These are phyloP conservation scores for Leucocoprinus birnbaumii DNA, from an alignment of 768 basidiomycete species.

Conservation along the genomic window DNA sequence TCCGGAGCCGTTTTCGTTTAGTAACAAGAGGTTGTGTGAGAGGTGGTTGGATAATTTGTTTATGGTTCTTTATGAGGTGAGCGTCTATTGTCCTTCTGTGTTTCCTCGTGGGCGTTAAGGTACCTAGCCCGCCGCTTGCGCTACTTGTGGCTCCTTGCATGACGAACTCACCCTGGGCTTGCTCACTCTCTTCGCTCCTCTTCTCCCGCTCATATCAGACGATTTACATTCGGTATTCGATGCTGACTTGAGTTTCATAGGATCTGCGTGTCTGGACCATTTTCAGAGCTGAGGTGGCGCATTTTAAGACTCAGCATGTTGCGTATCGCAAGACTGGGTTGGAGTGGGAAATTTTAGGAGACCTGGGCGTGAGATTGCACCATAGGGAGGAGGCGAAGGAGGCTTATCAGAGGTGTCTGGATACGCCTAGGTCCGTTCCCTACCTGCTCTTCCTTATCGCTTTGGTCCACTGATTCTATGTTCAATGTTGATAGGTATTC, in stretches of 20 bases:
- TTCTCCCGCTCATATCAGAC: too few species aligned
- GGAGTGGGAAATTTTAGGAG: constrained; percentile 98
- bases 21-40: constrained; percentile 95
- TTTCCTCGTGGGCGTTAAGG: too few species aligned
- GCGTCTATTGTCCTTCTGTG: constrained; percentile 16
- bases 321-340: constrained; percentile 95
- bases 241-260: constrained; percentile 45
- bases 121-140: too few species aligned
- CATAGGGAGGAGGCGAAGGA: constrained; percentile 99
- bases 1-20: constrained; percentile 81
- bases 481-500: constrained; percentile 56
- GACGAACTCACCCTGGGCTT: too few species aligned
- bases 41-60: constrained; percentile 97
- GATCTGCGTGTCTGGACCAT: constrained; percentile 98
- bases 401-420: constrained; percentile 92
- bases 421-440: constrained; percentile 44
- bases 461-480: background rate
- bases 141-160: too few species aligned
- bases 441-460: background rate
- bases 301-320: constrained; percentile 98
- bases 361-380: constrained; percentile 87
- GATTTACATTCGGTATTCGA: too few species aligned
- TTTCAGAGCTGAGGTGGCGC: constrained; percentile 96
- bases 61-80: constrained; percentile 96
- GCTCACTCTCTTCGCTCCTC: too few species aligned